Conservation (phyloP, 1,284 basidiomycete species). For the Apiotrichum sp. region DNA sequence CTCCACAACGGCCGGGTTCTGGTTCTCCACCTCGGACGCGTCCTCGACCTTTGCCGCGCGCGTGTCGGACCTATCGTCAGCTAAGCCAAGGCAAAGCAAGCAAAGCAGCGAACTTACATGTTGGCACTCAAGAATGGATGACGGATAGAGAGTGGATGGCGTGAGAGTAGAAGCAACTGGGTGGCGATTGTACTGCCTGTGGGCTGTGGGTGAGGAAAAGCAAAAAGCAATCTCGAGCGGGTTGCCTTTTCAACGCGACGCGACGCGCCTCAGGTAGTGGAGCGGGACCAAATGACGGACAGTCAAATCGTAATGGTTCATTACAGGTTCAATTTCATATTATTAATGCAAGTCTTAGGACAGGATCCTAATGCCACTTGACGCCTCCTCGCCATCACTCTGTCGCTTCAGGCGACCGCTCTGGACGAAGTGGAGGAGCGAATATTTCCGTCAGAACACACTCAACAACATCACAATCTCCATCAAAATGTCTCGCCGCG, state of each 20-base stretch:
- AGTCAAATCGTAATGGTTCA: too few relatives aligned
- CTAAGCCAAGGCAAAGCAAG: neutral
- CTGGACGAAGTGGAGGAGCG: neutral
- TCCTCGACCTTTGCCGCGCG: neutral
- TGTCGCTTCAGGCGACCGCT: too few relatives aligned
- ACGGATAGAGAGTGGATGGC: neutral
- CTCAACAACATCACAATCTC: neutral
- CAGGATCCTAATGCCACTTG: too few relatives aligned
- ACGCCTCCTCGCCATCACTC: too few relatives aligned
- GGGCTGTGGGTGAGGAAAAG: neutral
- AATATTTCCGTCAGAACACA: neutral
- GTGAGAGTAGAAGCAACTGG: neutral
- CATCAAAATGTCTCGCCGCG: too few relatives aligned
- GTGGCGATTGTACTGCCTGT: neutral
- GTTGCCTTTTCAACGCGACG: neutral
- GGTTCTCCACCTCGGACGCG: neutral
- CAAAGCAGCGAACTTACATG: neutral
- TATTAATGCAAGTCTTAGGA: too few relatives aligned
- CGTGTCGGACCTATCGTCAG: neutral
- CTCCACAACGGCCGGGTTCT: too few relatives aligned
- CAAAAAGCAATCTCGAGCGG: neutral
- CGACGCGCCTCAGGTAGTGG: neutral
- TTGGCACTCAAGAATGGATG: neutral
- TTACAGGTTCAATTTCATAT: too few relatives aligned
- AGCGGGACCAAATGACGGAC: too few relatives aligned